Conservation (phyloP, 2,329 filamentous ascomycete genomes). For the Colletotrichum horii region DNA sequence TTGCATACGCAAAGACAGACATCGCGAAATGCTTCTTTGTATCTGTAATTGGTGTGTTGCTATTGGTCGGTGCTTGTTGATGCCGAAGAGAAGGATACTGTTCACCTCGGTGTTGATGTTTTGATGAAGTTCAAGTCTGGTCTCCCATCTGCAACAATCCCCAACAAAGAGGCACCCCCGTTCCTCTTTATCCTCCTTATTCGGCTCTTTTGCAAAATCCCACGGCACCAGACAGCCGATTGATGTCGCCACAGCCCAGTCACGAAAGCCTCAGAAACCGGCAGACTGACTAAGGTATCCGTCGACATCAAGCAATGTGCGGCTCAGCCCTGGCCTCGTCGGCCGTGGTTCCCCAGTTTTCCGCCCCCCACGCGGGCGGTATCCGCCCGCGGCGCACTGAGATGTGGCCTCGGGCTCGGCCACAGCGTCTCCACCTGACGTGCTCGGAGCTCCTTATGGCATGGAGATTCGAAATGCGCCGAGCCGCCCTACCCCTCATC, state of each 20-base stretch:
- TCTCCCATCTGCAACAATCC: background rate
- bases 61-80: background rate
- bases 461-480: slow-evolving; percentile 8
- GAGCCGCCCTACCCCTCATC: slow-evolving; percentile 8
- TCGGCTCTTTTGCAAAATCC: background rate
- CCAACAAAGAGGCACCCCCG: background rate
- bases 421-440: slow-evolving; percentile 2
- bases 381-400: background rate
- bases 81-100: background rate
- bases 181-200: background rate
- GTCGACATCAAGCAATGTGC: background rate
- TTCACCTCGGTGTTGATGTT: background rate
- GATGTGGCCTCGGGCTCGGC: background rate
- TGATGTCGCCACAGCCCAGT: background rate
- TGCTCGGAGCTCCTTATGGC: slow-evolving; percentile 7
- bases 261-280: background rate
- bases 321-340: background rate
- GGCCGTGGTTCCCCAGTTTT: background rate
- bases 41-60: background rate
- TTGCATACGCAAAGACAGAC: slow-evolving; percentile 53
- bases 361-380: background rate
- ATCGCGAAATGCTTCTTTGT: slow-evolving; percentile 31
- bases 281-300: background rate
- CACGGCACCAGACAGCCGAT: background rate
- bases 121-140: background rate